Evolutionary conservation across 1,284 basidiomycete species (phyloP).

Genomic region (Anthracocystis setariae): DNA sequence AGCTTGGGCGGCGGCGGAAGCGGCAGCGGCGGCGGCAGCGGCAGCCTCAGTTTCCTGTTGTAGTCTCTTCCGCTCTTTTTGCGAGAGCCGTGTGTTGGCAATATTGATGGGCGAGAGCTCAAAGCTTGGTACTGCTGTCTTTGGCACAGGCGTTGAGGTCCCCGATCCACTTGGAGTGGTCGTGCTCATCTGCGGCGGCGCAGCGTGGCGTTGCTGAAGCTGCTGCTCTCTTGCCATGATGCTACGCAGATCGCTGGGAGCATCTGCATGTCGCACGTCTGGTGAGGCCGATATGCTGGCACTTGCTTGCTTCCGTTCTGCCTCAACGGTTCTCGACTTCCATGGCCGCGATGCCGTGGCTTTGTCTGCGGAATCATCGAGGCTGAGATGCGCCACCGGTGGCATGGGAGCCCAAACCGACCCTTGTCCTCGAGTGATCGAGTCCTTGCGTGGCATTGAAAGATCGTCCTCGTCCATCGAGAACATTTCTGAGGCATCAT

Average conservation of each 20-base stretch:
- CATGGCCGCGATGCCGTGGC: conserved; percentile 65
- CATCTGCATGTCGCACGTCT: conserved; percentile 19
- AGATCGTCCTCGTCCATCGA: conserved; percentile 74
- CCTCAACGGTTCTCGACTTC: conserved; percentile 70
- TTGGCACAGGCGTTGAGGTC: conserved; percentile 34
- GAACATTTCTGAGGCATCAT: conserved; percentile 71
- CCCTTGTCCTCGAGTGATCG: conserved; percentile 13
- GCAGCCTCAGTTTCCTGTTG: conserved; percentile 41
- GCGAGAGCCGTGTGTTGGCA: conserved; percentile 54
- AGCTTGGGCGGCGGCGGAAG: conserved; percentile 21
- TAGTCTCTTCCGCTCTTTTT: conserved; percentile 63
- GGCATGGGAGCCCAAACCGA: conserved; percentile 44
- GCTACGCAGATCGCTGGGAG: conserved; percentile 75
- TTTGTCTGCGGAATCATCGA: conserved; percentile 31
- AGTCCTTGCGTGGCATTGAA: conserved; percentile 17
- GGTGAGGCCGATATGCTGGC: conserved; percentile 21
- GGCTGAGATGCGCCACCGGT: conserved; percentile 41
- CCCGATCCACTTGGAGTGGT: conserved; percentile 38
- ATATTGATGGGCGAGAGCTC: conserved; percentile 43
- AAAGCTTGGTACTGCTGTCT: conserved; percentile 16
- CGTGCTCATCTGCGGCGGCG: conserved; percentile 15
- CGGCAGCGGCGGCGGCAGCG: conserved; percentile 23
- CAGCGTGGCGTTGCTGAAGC: conserved; percentile 34
- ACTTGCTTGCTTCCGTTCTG: conserved; percentile 65
- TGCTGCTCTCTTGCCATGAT: conserved; percentile 77